Evolutionary conservation across 2,329 filamentous ascomycete genomes (phyloP).

Genomic region (Venturia oleaginea): DNA sequence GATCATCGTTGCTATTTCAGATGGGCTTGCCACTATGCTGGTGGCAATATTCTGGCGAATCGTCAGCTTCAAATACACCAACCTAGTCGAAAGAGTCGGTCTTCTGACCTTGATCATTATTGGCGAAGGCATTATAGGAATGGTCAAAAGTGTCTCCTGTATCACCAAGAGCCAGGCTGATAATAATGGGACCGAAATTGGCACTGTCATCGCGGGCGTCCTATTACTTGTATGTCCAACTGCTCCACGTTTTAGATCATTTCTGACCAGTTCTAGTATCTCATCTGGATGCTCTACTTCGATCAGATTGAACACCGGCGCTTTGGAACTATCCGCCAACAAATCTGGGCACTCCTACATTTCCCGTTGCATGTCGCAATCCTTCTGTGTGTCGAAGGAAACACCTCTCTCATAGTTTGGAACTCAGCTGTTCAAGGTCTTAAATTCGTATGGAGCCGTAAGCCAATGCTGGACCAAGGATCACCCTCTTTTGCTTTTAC

Average conservation of each 20-base stretch:
- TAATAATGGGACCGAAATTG: conserved; percentile 1
- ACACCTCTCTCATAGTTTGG: conserved; percentile 11
- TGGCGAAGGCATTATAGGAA: conserved; percentile 50
- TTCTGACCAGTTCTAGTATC: conserved; percentile 16
- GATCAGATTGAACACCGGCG: conserved; percentile 24
- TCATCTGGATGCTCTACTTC: conserved; percentile 29
- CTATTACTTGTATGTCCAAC: not conserved
- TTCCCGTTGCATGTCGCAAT: conserved; percentile 25
- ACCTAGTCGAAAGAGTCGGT: conserved; percentile 49
- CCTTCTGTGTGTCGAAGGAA: conserved; percentile 24
- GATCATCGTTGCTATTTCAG: conserved; percentile 42
- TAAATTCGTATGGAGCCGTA: conserved; percentile 19
- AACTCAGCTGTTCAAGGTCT: conserved; percentile 21
- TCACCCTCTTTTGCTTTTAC: conserved; percentile 18
- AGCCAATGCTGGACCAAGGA: conserved; percentile 16
- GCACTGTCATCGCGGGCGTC: conserved; percentile 6
- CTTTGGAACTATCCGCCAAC: conserved; percentile 26
- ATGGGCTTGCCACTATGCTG: conserved; percentile 41
- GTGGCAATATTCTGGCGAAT: conserved; percentile 44
- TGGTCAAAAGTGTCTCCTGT: conserved; percentile 39
- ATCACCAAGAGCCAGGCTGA: conserved; percentile 13
- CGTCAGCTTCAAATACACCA: conserved; percentile 48
- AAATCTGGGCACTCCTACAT: conserved; percentile 25
- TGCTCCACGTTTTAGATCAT: too few relatives aligned
- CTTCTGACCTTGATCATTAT: conserved; percentile 53